Conservation (phyloP, 1,284 basidiomycete genomes). For the Jaminaea rosea region DNA sequence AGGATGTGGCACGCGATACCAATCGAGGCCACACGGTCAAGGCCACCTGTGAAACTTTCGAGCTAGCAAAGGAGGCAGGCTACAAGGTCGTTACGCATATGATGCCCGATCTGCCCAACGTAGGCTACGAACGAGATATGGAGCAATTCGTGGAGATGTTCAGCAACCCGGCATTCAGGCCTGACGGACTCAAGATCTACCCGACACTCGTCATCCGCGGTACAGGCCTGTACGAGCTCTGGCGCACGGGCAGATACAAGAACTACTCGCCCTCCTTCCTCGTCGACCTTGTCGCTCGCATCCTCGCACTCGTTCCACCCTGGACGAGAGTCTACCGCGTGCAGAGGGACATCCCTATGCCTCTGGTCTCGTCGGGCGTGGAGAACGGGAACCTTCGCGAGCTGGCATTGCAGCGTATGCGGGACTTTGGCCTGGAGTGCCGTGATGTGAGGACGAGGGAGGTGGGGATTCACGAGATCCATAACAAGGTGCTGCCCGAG, state of each 20-base stretch:
- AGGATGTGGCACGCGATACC: constrained; percentile 96
- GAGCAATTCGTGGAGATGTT: constrained; percentile 98
- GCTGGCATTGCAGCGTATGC: constrained; percentile 91
- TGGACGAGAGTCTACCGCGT: constrained; percentile 94
- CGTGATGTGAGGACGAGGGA: constrained; percentile 95
- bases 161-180: constrained; percentile 94
- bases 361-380: constrained; percentile 87
- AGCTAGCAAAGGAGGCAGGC: constrained; percentile 94
- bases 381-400: constrained; percentile 98
- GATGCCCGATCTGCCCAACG: constrained; percentile 69
- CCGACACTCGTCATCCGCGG: constrained; percentile 96
- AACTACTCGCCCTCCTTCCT: constrained; percentile 98
- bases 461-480: constrained; percentile 97
- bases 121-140: constrained; percentile 86
- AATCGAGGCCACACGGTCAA: constrained; percentile 93
- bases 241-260: constrained; percentile 93
- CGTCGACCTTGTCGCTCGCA: constrained; percentile 91
- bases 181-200: constrained; percentile 96
- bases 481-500: constrained; percentile 91
- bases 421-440: constrained; percentile 96
- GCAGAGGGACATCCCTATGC: constrained; percentile 82
- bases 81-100: constrained; percentile 74
- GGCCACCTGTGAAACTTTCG: constrained; percentile 93
- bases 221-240: constrained; percentile 91
- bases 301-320: constrained; percentile 90